phyloP scores from a whole-genome alignment of 306 rosid species.

The Lablab purpureus region DNA sequence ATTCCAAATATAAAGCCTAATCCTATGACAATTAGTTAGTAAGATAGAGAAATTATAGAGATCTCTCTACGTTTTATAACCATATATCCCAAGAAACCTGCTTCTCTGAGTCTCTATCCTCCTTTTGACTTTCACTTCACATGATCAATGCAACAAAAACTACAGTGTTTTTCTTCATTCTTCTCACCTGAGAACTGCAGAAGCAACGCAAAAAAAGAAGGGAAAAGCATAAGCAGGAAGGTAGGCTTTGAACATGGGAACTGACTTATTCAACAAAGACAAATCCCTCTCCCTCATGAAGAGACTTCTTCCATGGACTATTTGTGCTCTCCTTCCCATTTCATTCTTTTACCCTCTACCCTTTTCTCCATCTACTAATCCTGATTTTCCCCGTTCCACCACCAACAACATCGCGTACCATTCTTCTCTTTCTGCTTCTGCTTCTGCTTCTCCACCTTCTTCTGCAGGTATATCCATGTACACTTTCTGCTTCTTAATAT shows the following conservation, averaged over 20 bases:
- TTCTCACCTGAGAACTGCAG: conserved; percentile 8
- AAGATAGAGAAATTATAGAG: conserved; percentile 36
- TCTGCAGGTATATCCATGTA: conserved; percentile 43
- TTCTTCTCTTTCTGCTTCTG: conserved; percentile 35
- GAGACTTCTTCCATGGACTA: conserved; percentile 60
- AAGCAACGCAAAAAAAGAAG: background rate
- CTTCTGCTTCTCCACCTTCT: conserved; percentile 31
- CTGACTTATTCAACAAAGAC: background rate
- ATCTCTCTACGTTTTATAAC: conserved; percentile 11
- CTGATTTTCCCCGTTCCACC: conserved; percentile 43
- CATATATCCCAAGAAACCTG: conserved; percentile 18
- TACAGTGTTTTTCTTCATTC: background rate
- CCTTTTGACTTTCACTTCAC: conserved; percentile 22
- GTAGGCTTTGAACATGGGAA: background rate
- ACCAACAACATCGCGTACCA: conserved; percentile 40
- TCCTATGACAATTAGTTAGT: conserved; percentile 28
- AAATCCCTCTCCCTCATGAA: conserved; percentile 42
- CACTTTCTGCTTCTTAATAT: background rate
- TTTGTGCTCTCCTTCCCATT: conserved; percentile 62
- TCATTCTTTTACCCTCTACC: conserved; percentile 57
- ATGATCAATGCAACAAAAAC: conserved; percentile 6
- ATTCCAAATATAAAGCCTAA: background rate
- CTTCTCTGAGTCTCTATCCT: background rate
- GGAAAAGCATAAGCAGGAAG: background rate
- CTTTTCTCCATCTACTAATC: conserved; percentile 47